Evolutionary conservation across 805 yeast genomes (phyloP).

Genomic region (Candida andamanensis): DNA sequence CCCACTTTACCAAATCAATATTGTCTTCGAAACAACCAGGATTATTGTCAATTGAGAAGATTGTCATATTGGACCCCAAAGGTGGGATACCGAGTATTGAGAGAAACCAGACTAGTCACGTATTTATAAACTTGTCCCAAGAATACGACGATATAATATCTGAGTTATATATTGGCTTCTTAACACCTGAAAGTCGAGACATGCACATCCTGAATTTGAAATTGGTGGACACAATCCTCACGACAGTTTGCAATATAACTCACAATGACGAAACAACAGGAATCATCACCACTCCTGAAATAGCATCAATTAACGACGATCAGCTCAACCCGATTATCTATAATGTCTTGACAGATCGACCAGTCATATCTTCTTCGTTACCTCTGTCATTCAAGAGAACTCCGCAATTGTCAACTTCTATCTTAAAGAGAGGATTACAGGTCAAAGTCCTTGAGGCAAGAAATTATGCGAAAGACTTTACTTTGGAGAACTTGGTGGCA

Average conservation of each 20-base stretch:
- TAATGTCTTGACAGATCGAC: conserved; percentile 86
- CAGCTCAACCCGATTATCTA: conserved; percentile 81
- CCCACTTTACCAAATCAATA: conserved; percentile 20
- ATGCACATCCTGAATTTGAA: conserved; percentile 61
- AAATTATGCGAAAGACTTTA: conserved; percentile 27
- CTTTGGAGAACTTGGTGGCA: conserved; percentile 35
- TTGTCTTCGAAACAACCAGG: conserved; percentile 16
- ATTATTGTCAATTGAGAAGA: conserved; percentile 65
- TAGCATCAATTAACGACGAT: conserved; percentile 53
- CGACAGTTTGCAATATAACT: conserved; percentile 40
- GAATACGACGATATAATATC: conserved; percentile 64
- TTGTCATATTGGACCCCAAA: conserved; percentile 67
- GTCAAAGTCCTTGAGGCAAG: conserved; percentile 39
- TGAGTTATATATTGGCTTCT: conserved; percentile 58
- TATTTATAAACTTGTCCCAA: conserved; percentile 77
- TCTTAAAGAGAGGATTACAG: conserved; percentile 70
- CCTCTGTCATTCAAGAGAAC: conserved; percentile 57
- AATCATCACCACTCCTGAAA: conserved; percentile 75
- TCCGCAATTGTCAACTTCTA: conserved; percentile 68
- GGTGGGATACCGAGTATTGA: conserved; percentile 94
- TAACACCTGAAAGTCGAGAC: conserved; percentile 40
- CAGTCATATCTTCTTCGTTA: conserved; percentile 83
- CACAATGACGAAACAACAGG: conserved; percentile 58
- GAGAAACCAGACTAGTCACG: conserved; percentile 77
- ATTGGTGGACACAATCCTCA: conserved; percentile 57